These are phyloP conservation scores for Lentinula boryana DNA, from an alignment of 768 basidiomycete species.

Conservation along the genomic window DNA sequence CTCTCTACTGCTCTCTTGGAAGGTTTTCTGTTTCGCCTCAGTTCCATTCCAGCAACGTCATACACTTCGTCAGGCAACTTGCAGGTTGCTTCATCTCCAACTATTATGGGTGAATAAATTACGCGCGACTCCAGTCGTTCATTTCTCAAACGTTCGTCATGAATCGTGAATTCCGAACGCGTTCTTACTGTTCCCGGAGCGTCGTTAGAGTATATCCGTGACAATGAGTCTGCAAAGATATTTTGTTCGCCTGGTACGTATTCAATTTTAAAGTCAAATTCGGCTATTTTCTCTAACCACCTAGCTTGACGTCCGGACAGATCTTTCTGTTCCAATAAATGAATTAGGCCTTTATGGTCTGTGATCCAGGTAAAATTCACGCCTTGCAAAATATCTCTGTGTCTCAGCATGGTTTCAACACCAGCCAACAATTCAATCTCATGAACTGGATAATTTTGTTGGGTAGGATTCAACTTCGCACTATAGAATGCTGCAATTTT, in stretches of 20 bases:
- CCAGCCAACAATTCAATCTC: conserved; percentile 32
- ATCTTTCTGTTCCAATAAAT: background rate
- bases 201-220: background rate
- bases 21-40: no score
- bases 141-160: no score
- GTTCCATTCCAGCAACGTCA: no score
- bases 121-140: no score
- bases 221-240: background rate
- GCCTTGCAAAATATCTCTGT: conserved; percentile 24
- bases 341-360: background rate
- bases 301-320: background rate
- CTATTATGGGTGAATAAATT: no score
- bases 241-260: background rate
- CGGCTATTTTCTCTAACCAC: background rate
- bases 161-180: background rate
- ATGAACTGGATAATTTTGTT: conserved; percentile 35
- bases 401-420: conserved; percentile 24
- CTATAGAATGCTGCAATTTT: conserved; percentile 26
- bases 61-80: no score
- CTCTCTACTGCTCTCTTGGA: no score
- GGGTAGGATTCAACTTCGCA: conserved; percentile 26
- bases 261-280: background rate
- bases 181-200: background rate
- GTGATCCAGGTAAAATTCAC: conserved; percentile 13
- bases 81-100: no score